Evolutionary conservation across 176 grass and related monocot genomes (phyloP), one percentile per base, ranked within the genome.

Genomic region (Hyparrhenia diplandra): DNA sequence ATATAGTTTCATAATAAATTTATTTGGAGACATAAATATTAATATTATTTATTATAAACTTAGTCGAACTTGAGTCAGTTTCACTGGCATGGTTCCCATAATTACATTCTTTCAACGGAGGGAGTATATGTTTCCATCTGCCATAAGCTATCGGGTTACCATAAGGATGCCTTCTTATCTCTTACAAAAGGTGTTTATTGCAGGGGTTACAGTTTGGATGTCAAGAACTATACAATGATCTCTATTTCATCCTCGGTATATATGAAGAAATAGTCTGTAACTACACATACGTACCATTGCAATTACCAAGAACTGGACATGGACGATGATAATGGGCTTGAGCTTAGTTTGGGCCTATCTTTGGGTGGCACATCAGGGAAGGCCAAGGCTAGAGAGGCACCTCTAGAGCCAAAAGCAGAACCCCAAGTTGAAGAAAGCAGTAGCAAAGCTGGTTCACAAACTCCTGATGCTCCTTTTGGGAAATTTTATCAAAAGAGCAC

Each of bases 261-360:
- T 30, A 25, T 46, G 64, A 84, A 30, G 65, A 45, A 73, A 73
- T 43, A 82, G 45, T 24, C 41, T 5, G 2, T 81, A 73, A 64
- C 57, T 41, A 40, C 34, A 32, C 77, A 40, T 40, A 25, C 21
- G 12, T 47, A 79, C 13, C 47, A 49, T 32, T 54, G 29, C 25
- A 28, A 41, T 64, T 80, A 88, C 47, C 41, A 70, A 27, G 69
- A 81, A 46, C 10, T 71, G 13, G 66, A 69, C 80, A 94, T 95
- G 95, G 95, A 98, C 1, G 92, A 95, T 29, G 93, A 97, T 7
- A 97, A 88, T 87, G 92, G 88, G 32, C 90, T 98, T 68, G 92
- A 95, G 69, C 92, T 98, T 54, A 98, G 90, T 75, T 89, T 98
- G 77, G 95, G 92, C 49, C 92, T 98, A 31, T 91, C 95, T 67